Evolutionary conservation across 495 filamentous ascomycete species (phyloP), one percentile per base, ranked within the genome.

Genomic region (Trichoderma reesei): DNA sequence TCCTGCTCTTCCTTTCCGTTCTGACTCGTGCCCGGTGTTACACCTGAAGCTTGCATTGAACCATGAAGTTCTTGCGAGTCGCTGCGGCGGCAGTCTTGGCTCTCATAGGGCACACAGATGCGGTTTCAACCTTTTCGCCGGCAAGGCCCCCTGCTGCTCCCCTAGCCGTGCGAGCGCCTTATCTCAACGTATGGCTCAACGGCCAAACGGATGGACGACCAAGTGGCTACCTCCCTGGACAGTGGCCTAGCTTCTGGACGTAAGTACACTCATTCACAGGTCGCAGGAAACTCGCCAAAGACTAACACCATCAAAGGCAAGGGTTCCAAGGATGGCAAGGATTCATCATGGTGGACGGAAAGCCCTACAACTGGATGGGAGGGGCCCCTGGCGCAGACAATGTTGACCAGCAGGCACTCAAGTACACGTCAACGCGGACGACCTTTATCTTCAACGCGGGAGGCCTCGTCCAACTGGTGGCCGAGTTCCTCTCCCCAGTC

Each of bases 401-500:
- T 11, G 80, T 79, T 1, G 73, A 76, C 14, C 81, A 83, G 64
- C 64, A 72, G 1, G 74, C 74, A 2, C 82, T 91, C 51, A 86
- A 88, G 63, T 96, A 92, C 71, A 93, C 96, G 68, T 89, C 93
- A 42, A 91, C 90, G 1, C 86, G 86, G 13, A 96, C 91, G 54
- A 92, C 90, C 64, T 86, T 98, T 66, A 90, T 86, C 44, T 93
- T 96, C 75, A 79, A 79, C 37, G 86, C 96, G 26, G 83, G 73
- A 26, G 77, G 82, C 2, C 79, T 84, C 59, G 77, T 88, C 36
- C 81, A 88, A 65, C 77, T 98, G 72, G 86, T 84, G 3, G 79
- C 96, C 26, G 91, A 89, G 0, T 96, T 96, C 71, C 76, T 96
- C 39, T 92, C 90, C 4, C 93, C 93, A 0, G 88, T 98, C 51